These are phyloP conservation scores for Zopfia rhizophila DNA, from an alignment of 2,329 filamentous ascomycete genomes.

Conservation along the genomic window DNA sequence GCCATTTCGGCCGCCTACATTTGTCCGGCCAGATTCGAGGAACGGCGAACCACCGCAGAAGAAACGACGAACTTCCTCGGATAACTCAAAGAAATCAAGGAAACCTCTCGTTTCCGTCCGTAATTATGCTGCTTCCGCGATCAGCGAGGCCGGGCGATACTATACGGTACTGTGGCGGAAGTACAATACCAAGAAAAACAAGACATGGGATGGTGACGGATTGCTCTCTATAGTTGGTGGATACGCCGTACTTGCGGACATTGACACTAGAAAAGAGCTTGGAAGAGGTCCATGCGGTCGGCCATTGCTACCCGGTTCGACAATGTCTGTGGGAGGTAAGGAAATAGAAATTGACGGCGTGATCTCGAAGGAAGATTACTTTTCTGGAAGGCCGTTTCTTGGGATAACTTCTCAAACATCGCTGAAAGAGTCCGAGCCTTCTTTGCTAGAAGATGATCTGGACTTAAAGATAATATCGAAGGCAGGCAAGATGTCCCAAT, in stretches of 20 bases:
- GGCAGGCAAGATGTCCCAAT: too few species aligned
- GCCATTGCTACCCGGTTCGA: constrained; percentile 68
- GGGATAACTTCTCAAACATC: constrained; percentile 32
- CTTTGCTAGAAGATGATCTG: neutral
- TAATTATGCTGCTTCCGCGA: constrained; percentile 36
- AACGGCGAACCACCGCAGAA: constrained; percentile 44
- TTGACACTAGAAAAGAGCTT: constrained; percentile 69
- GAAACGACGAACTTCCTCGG: constrained; percentile 54
- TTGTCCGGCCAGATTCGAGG: constrained; percentile 35
- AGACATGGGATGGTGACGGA: constrained; percentile 81
- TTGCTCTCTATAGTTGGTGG: constrained; percentile 68
- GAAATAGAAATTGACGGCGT: constrained; percentile 74
- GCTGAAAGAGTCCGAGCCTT: constrained; percentile 24
- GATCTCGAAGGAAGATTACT: constrained; percentile 69
- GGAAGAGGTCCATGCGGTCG: constrained; percentile 66
- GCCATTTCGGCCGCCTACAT: constrained; percentile 48
- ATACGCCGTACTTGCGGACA: constrained; percentile 69
- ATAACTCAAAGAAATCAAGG: constrained; percentile 40
- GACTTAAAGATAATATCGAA: constrained; percentile 30
- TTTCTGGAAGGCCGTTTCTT: constrained; percentile 61
- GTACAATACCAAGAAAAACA: constrained; percentile 76
- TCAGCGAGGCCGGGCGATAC: constrained; percentile 44
- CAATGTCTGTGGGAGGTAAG: constrained; percentile 71
- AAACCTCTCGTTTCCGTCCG: constrained; percentile 41
- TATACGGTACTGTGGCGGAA: constrained; percentile 68